Percentiles rank a stretch among this genome's conserved stretches.
Conservation (phyloP, 2,329 filamentous ascomycete genomes). For the Rhexocercosporidium sp. region DNA sequence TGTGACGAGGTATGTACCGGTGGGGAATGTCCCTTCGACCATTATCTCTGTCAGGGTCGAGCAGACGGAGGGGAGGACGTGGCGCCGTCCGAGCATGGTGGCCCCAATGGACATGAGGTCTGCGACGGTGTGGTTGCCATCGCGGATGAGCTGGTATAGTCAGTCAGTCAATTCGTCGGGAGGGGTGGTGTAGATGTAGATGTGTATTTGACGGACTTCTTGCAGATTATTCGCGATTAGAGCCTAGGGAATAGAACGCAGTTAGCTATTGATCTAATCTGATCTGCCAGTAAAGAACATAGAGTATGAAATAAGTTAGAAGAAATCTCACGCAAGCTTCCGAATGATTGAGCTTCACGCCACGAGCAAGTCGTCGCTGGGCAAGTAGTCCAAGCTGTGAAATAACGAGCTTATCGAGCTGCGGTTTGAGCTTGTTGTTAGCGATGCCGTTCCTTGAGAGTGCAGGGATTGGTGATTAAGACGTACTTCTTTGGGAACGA, state of each 20-base stretch:
- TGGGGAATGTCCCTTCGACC: conserved; percentile 92
- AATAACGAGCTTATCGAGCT: conserved; percentile 97
- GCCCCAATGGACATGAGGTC: conserved; percentile 92
- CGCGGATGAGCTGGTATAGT: conserved; percentile 75
- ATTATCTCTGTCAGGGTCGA: conserved; percentile 82
- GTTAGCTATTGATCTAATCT: conserved; percentile 25
- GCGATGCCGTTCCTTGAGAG: not conserved
- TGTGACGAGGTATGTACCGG: conserved; percentile 91
- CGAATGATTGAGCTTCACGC: conserved; percentile 86
- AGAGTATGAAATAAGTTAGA: conserved; percentile 23
- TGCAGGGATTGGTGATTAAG: not conserved
- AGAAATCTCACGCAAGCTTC: conserved; percentile 73
- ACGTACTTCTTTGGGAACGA: conserved; percentile 54
- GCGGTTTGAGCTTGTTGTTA: conserved; percentile 7
- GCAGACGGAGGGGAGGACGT: conserved; percentile 84
- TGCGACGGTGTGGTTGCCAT: conserved; percentile 90
- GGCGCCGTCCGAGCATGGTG: conserved; percentile 90
- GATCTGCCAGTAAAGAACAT: not conserved
- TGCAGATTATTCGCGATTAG: conserved; percentile 89
- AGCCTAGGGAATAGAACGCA: conserved; percentile 52
- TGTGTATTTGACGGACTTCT: conserved; percentile 59
- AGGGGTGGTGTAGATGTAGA: not conserved
- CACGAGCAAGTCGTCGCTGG: conserved; percentile 84
- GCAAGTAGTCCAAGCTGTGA: conserved; percentile 87
- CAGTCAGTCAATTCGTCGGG: conserved; percentile 13